Percentiles rank a stretch among this genome's conserved stretches.
These are phyloP conservation scores for Brasilioporus rufonigricans DNA, from an alignment of 768 basidiomycete genomes.

Conservation along the genomic window DNA sequence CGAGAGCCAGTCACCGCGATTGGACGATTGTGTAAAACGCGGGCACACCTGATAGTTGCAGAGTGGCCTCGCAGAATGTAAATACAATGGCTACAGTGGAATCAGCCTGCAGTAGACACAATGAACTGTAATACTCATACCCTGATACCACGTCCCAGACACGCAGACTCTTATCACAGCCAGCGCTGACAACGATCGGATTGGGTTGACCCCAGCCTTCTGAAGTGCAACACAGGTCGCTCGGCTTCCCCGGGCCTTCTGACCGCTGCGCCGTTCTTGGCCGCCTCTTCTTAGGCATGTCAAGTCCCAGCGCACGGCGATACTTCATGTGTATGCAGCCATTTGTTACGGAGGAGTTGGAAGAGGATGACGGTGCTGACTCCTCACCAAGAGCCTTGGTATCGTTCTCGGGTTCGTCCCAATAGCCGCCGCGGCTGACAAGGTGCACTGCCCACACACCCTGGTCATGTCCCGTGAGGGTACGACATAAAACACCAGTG, in stretches of 20 bases:
- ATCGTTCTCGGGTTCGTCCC: conserved; percentile 22
- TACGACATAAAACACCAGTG: conserved; percentile 73
- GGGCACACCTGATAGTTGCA: conserved; percentile 89
- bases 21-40: conserved; percentile 81
- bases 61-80: conserved; percentile 82
- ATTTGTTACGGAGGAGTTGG: conserved; percentile 13
- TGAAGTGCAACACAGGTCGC: conserved; percentile 60
- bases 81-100: conserved; percentile 52
- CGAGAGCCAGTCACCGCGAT: conserved; percentile 89
- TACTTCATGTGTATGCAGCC: conserved; percentile 34
- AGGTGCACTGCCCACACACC: conserved; percentile 95
- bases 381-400: conserved; percentile 8
- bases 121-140: conserved; percentile 38
- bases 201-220: conserved; percentile 89
- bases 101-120: conserved; percentile 5
- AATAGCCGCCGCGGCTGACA: conserved; percentile 61
- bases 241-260: conserved; percentile 36
- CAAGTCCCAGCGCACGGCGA: conserved; percentile 50
- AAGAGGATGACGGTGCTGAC: not conserved
- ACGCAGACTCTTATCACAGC: conserved; percentile 87
- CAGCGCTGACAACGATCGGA: conserved; percentile 83
- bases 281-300: conserved; percentile 25
- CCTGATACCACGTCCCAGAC: conserved; percentile 92
- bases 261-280: conserved; percentile 16
- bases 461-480: conserved; percentile 77